These are phyloP conservation scores for Trichoderma orchidacearum DNA, from an alignment of 495 filamentous ascomycete species.

Conservation along the genomic window DNA sequence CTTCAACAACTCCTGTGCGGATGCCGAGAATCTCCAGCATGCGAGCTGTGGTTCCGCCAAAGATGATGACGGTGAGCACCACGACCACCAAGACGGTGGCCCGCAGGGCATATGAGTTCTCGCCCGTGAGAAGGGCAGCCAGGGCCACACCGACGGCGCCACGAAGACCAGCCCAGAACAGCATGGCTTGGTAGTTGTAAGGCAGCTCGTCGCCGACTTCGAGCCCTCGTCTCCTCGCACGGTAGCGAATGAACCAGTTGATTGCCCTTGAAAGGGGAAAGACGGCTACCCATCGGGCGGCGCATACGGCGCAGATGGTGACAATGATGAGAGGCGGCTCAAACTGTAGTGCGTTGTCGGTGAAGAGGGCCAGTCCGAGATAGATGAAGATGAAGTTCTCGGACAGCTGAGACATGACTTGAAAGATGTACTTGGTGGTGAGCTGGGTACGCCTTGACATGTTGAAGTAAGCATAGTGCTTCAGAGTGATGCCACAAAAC, in stretches of 20 bases:
- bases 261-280: constrained; percentile 84
- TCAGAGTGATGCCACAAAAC: constrained; percentile 95
- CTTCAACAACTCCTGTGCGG: constrained; percentile 87
- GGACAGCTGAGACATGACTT: constrained; percentile 83
- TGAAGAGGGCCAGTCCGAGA: constrained; percentile 85
- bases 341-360: constrained; percentile 72
- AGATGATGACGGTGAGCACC: constrained; percentile 95
- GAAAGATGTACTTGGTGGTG: constrained; percentile 96
- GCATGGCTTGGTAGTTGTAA: constrained; percentile 87
- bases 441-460: constrained; percentile 97
- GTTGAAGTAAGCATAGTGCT: constrained; percentile 99
- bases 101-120: constrained; percentile 63
- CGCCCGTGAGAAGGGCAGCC: constrained; percentile 72
- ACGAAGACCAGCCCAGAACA: constrained; percentile 95
- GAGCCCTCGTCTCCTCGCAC: constrained; percentile 63
- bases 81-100: constrained; percentile 95
- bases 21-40: constrained; percentile 97
- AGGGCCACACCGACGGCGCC: constrained; percentile 94
- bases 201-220: constrained; percentile 84
- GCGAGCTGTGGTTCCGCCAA: constrained; percentile 93
- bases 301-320: constrained; percentile 79
- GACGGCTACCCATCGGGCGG: constrained; percentile 81
- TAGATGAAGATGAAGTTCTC: constrained; percentile 99
- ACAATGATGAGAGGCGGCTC: constrained; percentile 94
- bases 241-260: constrained; percentile 87